Conservation (phyloP, 2,329 filamentous ascomycete genomes). For the Trichoderma asperellum region DNA sequence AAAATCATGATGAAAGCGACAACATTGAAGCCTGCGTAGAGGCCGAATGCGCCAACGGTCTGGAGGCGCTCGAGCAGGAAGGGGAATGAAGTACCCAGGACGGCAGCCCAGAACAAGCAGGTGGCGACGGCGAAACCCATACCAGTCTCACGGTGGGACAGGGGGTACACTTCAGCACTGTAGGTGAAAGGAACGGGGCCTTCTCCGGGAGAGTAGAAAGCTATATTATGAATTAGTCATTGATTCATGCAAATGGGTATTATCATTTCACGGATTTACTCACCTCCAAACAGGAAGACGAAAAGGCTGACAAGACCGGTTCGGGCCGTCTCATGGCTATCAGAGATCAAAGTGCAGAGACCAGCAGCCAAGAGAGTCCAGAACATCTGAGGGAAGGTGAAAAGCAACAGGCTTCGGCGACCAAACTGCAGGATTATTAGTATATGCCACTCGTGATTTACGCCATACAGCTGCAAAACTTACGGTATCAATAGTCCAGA, state of each 20-base stretch:
- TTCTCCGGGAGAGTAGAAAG: constrained; percentile 68
- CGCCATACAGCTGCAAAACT: neutral
- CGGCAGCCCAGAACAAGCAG: constrained; percentile 57
- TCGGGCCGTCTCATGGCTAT: constrained; percentile 46
- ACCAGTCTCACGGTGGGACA: constrained; percentile 65
- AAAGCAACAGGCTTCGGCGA: constrained; percentile 62
- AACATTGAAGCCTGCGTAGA: constrained; percentile 61
- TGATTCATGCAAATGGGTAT: neutral
- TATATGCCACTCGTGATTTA: neutral
- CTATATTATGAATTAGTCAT: constrained; percentile 27
- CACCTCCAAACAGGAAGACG: constrained; percentile 63
- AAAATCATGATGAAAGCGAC: constrained; percentile 60
- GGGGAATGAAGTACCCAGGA: constrained; percentile 57
- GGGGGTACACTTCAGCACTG: constrained; percentile 65
- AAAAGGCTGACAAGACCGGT: constrained; percentile 63
- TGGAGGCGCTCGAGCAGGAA: constrained; percentile 47
- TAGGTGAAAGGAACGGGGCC: constrained; percentile 66
- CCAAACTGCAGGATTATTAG: constrained; percentile 50
- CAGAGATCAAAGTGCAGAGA: constrained; percentile 44
- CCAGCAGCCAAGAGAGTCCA: constrained; percentile 57
- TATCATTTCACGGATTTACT: neutral
- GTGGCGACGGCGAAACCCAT: constrained; percentile 67
- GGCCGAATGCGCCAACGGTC: constrained; percentile 48
- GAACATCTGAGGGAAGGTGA: constrained; percentile 68
- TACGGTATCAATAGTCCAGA: constrained; percentile 67